These are phyloP conservation scores for Teunomyces gatunensis DNA, from an alignment of 805 yeast species.

Conservation along the genomic window DNA sequence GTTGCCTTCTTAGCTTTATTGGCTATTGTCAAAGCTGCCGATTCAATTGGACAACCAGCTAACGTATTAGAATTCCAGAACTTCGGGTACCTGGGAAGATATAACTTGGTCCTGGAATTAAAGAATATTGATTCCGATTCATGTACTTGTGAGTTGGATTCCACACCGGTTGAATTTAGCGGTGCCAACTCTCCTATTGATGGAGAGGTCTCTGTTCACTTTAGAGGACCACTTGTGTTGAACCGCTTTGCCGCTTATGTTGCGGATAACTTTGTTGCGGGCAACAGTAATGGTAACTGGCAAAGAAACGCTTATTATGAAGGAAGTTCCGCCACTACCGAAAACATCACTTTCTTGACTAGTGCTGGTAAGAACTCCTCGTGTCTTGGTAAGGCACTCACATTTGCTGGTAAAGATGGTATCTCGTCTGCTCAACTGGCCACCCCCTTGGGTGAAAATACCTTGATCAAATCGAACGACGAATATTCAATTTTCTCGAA, in stretches of 20 bases:
- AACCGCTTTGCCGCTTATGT: slow-evolving; percentile 60
- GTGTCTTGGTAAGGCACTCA: slow-evolving; percentile 67
- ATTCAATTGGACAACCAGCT: not conserved
- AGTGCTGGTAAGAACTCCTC: slow-evolving; percentile 57
- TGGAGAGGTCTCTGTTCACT: slow-evolving; percentile 70
- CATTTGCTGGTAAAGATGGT: slow-evolving; percentile 63
- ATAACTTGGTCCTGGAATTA: slow-evolving; percentile 44
- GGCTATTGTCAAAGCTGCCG: not conserved
- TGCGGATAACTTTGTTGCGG: slow-evolving; percentile 38
- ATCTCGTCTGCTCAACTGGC: slow-evolving; percentile 41
- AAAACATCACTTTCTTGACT: slow-evolving; percentile 67
- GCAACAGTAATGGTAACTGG: slow-evolving; percentile 48
- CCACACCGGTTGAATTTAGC: slow-evolving; percentile 39
- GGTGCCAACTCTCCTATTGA: slow-evolving; percentile 67
- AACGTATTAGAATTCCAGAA: slow-evolving; percentile 49
- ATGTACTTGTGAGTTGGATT: slow-evolving; percentile 47
- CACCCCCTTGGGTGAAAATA: slow-evolving; percentile 48
- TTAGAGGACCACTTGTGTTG: slow-evolving; percentile 71
- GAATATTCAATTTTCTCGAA: slow-evolving; percentile 63
- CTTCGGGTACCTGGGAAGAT: slow-evolving; percentile 55
- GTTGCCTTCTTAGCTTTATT: slow-evolving; percentile 1
- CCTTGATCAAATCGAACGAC: slow-evolving; percentile 52
- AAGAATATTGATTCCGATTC: slow-evolving; percentile 39
- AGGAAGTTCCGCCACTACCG: slow-evolving; percentile 44
- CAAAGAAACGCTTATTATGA: slow-evolving; percentile 59